Percentiles rank a stretch among this genome's conserved stretches.
Conservation (phyloP, 2,329 filamentous ascomycete species). For the Claviceps fusiformis region DNA sequence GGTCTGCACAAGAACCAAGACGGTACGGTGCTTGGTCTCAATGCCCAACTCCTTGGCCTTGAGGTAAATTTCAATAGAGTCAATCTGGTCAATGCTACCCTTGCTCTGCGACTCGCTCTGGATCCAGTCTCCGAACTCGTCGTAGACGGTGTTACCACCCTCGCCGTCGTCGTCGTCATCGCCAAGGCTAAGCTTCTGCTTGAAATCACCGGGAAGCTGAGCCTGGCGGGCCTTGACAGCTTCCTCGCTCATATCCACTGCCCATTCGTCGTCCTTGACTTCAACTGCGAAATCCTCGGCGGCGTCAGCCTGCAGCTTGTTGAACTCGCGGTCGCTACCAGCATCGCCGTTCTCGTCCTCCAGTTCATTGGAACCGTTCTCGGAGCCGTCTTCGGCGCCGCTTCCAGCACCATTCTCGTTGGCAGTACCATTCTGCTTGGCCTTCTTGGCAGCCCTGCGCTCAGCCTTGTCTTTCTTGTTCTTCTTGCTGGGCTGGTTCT, state of each 20-base stretch:
- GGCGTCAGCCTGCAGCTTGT: constrained; percentile 56
- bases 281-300: constrained; percentile 39
- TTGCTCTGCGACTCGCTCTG: constrained; percentile 56
- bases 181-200: constrained; percentile 75
- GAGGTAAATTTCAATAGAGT: constrained; percentile 83
- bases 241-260: constrained; percentile 90
- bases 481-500: constrained; percentile 74
- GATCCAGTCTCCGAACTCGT: constrained; percentile 89
- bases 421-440: constrained; percentile 59
- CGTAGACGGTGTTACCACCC: constrained; percentile 64
- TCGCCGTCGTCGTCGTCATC: constrained; percentile 75
- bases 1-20: constrained; percentile 83
- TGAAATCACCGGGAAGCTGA: constrained; percentile 86
- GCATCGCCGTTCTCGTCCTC: constrained; percentile 45
- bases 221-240: constrained; percentile 90
- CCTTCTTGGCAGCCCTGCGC: constrained; percentile 80
- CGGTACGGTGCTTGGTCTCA: constrained; percentile 84
- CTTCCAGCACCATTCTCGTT: constrained; percentile 46
- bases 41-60: constrained; percentile 96
- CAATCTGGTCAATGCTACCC: constrained; percentile 63
- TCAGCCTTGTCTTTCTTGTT: constrained; percentile 96
- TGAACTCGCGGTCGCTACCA: constrained; percentile 84
- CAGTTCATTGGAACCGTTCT: constrained; percentile 35
- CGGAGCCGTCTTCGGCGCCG: constrained; percentile 40
- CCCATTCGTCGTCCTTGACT: constrained; percentile 82